These are phyloP conservation scores for Diplodia scrobiculata DNA, from an alignment of 2,329 filamentous ascomycete species.

Conservation along the genomic window DNA sequence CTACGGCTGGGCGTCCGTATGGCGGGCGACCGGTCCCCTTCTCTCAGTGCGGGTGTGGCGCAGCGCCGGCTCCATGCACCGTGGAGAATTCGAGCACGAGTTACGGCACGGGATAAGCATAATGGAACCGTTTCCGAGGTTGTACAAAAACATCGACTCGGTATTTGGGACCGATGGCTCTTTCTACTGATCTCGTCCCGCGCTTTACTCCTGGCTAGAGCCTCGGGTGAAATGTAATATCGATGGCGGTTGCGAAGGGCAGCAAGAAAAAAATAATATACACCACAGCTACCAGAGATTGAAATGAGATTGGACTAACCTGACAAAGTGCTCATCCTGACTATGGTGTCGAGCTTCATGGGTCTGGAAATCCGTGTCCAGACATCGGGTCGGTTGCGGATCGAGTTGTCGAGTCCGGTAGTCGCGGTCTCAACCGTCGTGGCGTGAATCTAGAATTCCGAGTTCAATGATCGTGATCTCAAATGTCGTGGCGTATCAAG, in stretches of 20 bases:
- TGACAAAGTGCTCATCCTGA: background rate
- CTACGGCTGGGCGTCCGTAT: conserved; percentile 14
- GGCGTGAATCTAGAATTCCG: background rate
- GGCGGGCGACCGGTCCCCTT: background rate
- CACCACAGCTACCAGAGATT: background rate
- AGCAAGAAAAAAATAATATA: background rate
- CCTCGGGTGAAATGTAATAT: background rate
- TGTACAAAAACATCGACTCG: background rate
- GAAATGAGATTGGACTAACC: background rate
- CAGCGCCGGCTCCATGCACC: conserved; percentile 5
- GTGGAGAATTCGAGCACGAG: conserved; percentile 2
- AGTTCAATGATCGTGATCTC: background rate
- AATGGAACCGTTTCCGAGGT: background rate
- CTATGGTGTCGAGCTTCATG: background rate
- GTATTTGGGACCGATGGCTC: background rate
- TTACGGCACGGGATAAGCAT: background rate
- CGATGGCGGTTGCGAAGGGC: background rate
- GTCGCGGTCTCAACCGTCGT: background rate
- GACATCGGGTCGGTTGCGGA: background rate
- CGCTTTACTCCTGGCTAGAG: background rate
- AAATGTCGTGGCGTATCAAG: background rate
- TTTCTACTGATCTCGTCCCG: background rate
- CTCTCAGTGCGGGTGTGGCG: conserved; percentile 22
- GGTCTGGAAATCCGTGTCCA: background rate
- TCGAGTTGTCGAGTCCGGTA: background rate